phyloP scores from a whole-genome alignment of 1,284 basidiomycete species.

The Boletus sp. region DNA sequence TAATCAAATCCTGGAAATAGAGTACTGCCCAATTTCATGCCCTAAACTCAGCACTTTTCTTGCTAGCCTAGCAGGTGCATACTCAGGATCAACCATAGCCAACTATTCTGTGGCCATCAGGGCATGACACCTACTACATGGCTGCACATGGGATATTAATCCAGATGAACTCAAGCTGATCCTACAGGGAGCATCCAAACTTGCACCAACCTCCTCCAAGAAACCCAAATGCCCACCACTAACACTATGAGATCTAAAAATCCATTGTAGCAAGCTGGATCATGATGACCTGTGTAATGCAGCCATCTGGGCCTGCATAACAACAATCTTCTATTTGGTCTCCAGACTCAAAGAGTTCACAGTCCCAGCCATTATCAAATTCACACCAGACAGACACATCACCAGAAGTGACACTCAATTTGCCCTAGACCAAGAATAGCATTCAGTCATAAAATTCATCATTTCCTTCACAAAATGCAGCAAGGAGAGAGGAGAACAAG shows the following conservation, averaged over 20 bases:
- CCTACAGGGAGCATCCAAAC: neutral
- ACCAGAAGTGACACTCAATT: no score
- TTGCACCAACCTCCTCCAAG: neutral
- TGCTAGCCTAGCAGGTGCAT: neutral
- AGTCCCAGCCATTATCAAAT: neutral
- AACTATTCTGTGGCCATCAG: neutral
- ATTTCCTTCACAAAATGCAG: neutral
- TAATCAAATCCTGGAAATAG: accelerated
- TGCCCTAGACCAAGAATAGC: no score
- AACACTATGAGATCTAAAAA: neutral
- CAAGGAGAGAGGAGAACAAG: neutral
- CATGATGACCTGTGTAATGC: neutral
- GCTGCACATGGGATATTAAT: neutral
- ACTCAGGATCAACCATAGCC: neutral
- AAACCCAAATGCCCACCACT: neutral
- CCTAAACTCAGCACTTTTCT: neutral
- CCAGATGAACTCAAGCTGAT: neutral
- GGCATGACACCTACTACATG: constrained; percentile 5
- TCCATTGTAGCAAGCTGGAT: neutral
- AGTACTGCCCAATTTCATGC: neutral
- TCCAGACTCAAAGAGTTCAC: neutral
- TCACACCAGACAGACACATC: neutral
- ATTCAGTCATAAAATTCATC: neutral
- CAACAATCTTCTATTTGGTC: neutral
- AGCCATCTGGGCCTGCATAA: neutral